Base-by-base conservation (phyloP, 2,329 filamentous ascomycete genomes). In the Beauveria brongniartii region DNA sequence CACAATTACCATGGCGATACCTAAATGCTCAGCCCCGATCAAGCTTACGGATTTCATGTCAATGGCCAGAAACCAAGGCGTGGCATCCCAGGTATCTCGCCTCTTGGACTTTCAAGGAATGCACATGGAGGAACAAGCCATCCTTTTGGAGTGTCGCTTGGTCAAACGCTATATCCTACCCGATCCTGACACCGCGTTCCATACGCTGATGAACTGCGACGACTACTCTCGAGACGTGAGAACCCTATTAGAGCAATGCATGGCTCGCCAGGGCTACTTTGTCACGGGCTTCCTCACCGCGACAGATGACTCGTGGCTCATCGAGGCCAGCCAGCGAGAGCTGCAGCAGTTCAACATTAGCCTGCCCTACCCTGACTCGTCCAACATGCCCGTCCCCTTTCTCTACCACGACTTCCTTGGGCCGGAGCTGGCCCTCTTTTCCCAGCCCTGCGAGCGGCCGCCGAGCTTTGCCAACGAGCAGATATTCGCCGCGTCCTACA, bases 401-500 rank as follows among this genome's bases (percentile, higher is more conserved):
- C 55, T 59, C 16, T 59, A 62, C 54, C 46, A 57, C 9, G 59
- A 57, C 47, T 12, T 61, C 12, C 40, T 61, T 10, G 59, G 54
- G 8, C 46, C 53, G 10, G 54, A 57, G 9, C 47, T 61, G 53
- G 37, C 59, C 7, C 16, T 34, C 20, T 44, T 61, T n/a, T 34
- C 59, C 7, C 52, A 55, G 24, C 44, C 20, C 5, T 55, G 52
- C 37, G 48, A 18, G 20, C 46, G 57, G 20, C 59, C 53, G 9
- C 14, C 37, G 7, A 46, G 41, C 24, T 37, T 59, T 2, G 28
- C 50, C n/a, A 30, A 51, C 30, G 55, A 59, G 41, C 55, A 62
- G 16, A 59, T 62, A 18, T 62, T 62, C 55, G 61, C 61, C 40
- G 55, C 51, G 3, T 58, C 61, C 7, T 62, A 62, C 50, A 55